Base-by-base conservation (phyloP, 495 filamentous ascomycete genomes). In the Aspergillus incahuasiensis region DNA sequence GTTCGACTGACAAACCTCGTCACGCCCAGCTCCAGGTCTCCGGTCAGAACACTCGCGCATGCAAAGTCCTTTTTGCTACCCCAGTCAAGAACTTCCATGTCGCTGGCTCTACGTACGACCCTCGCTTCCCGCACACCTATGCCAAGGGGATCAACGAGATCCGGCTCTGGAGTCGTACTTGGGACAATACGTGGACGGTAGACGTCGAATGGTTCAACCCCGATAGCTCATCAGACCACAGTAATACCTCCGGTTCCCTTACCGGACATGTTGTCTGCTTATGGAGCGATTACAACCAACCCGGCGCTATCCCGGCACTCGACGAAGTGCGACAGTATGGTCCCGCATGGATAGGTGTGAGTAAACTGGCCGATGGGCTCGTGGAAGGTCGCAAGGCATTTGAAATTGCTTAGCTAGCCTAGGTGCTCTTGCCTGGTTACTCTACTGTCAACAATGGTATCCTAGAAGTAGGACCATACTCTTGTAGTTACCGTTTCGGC, bases 211-310 rank as follows among this genome's bases (percentile, higher is more conserved):
- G 91, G 86, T 62, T 67, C 3, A 51, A 64, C 34, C 13, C 48
- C 5, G 16, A 40, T 22, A 34, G 38, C 30, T 20, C 32, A 11
- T 35, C 48, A 22, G 67, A 76, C 3, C 50, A 60, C 24, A 54
- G 57, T 18, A 54, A 70, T 5, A 60, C 57, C n/a, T 69, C 67
- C 30, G 56, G 69, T 25, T 77, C 76, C 7, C 44, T 92, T 46
- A 80, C 82, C 56, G 92, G 91, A 0, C 77, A 74, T 43, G 83
- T 91, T 4, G 79, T 87, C 9, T 97, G 92, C 74, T 68, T 89
- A 15, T 98, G 94, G 94, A 89, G 85, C 60, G 94, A 97, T 73
- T 83, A 81, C 25, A 96, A 95, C 59, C 74, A 71, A 11, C 64
- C 67, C 9, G 86, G 85, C 3, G 71, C 77, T 7, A 92, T 98